Conservation (phyloP, 148 eudicot genomes). For the Nyssa sinensis region DNA sequence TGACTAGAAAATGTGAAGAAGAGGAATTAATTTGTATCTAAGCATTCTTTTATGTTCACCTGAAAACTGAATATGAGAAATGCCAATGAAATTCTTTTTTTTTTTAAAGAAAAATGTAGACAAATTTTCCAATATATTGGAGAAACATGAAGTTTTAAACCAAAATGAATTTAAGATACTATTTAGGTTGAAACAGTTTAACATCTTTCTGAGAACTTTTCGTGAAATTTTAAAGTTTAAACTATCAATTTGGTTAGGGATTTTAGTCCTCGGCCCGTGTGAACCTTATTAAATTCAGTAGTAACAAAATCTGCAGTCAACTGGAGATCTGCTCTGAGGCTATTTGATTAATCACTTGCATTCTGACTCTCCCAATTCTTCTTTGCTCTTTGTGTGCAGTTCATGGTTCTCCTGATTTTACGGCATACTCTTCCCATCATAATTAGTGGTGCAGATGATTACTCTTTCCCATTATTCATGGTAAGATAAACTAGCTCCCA, state of each 20-base stretch:
- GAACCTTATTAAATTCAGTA: not conserved
- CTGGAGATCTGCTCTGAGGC: not conserved
- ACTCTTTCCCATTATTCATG: slow-evolving; percentile 53
- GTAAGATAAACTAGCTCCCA: slow-evolving; percentile 36
- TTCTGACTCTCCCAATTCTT: not conserved
- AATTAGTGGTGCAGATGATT: slow-evolving; percentile 49
- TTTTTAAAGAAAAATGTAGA: not conserved
- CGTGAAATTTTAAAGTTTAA: not conserved
- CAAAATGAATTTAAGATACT: not conserved
- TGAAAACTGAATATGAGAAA: not conserved
- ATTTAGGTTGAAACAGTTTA: not conserved
- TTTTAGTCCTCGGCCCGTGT: not conserved
- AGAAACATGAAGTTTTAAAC: not conserved
- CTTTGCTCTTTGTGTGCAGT: slow-evolving; percentile 37
- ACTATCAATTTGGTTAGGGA: too few species aligned
- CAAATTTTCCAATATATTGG: not conserved
- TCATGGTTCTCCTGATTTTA: slow-evolving; percentile 69
- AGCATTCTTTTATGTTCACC: not conserved
- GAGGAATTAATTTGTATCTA: not conserved
- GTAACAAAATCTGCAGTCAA: not conserved
- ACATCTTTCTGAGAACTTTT: not conserved
- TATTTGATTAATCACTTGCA: too few species aligned
- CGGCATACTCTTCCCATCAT: slow-evolving; percentile 74
- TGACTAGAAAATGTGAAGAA: too few species aligned
- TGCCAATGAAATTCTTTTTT: too few species aligned